Percentiles rank a stretch among this genome's conserved stretches.
Evolutionary conservation across 345 rosid species (phyloP).

Genomic region (Heritiera fomes): DNA sequence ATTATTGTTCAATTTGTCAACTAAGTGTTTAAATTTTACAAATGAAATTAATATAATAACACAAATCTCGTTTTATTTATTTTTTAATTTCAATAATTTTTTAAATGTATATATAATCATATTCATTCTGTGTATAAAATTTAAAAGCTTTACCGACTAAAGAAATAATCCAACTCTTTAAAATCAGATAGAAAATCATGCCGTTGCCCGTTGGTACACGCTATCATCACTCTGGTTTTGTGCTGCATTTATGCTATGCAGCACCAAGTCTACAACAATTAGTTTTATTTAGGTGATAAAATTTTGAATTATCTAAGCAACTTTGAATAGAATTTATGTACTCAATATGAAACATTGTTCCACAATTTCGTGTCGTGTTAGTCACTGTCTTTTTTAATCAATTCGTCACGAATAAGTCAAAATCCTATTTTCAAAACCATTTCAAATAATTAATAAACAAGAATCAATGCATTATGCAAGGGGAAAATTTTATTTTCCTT

Average conservation of each 20-base stretch:
- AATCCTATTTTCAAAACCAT: neutral
- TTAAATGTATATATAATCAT: too few relatives aligned
- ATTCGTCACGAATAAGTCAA: conserved; percentile 11
- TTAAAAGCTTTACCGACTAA: too few relatives aligned
- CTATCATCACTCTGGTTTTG: neutral
- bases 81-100: too few relatives aligned
- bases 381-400: neutral
- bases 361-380: conserved; percentile 26
- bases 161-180: conserved; percentile 8
- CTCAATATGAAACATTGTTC: conserved; percentile 8
- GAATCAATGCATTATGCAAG: neutral
- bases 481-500: neutral
- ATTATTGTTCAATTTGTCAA: too few relatives aligned
- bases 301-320: conserved; percentile 14
- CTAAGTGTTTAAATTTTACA: too few relatives aligned
- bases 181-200: conserved; percentile 30
- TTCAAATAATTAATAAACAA: neutral
- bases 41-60: too few relatives aligned
- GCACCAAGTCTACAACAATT: neutral
- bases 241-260: neutral
- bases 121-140: too few relatives aligned
- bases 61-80: too few relatives aligned
- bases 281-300: conserved; percentile 7
- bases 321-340: neutral
- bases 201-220: conserved; percentile 24